Base-by-base conservation (phyloP, 208 protist genomes). In the Porcisia hertigi region DNA sequence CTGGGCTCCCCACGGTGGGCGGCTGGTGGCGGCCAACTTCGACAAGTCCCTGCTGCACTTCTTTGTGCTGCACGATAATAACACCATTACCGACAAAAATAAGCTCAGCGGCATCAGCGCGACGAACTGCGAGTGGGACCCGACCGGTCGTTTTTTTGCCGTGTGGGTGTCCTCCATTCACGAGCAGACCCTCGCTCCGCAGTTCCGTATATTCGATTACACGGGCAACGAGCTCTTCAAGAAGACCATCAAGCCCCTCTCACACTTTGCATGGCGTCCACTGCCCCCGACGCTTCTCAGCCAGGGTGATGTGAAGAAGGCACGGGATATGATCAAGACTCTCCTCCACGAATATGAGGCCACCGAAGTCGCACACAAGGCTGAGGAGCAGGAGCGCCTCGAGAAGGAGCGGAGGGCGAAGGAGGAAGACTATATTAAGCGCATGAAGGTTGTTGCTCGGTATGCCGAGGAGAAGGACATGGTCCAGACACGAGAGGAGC, bases 211-310 rank as follows among this genome's bases (percentile, higher is more conserved):
- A 73, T 97, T 89, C 66, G 87, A 95, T 75, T 80, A 88, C 75
- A 92, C 92, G 53, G 94, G 94, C 57, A 87, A 81, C 25, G 83
- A 94, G 80, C 76, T 96, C 23, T 85, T 88, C 72, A 66, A 86
- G 57, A 94, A 95, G 71, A 71, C 79, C 30, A 71, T 89, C 47
- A 85, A 86, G 71, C 84, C 83, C 25, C 87, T 97, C 57, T 96
- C 94, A 1, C 94, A 97, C 83, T 93, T 97, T 49, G 81, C 89
- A 14, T 97, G 94, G 94, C 88, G 94, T n/a, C 94, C 94, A n/a
- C 84, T 97, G 64, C 87, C 91, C 20, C 82, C 87, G 20, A 82
- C 90, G 3, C 79, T 96, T 74, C 76, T 97, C 53, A 75, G 79
- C 23, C 45, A 65, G 14, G 86, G 82, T 34, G 90, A 97, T 76